A percentile compares a stretch with the other conserved stretches of the same genome.
These are phyloP conservation scores for Pyronema omphalodes DNA, from an alignment of 495 filamentous ascomycete species.

Conservation along the genomic window DNA sequence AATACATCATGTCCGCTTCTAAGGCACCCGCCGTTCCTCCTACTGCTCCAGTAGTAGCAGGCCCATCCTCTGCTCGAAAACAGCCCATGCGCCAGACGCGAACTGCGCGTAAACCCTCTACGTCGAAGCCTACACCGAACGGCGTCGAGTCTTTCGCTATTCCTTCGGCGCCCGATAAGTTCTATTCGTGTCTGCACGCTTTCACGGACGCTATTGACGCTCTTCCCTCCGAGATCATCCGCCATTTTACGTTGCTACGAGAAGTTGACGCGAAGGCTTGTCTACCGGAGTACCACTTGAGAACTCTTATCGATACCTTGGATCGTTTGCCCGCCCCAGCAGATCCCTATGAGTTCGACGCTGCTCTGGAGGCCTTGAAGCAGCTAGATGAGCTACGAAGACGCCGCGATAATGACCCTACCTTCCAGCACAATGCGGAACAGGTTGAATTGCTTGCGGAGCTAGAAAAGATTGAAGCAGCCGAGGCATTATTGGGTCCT, in stretches of 20 bases:
- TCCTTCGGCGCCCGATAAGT: constrained; percentile 26
- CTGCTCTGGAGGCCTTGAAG: constrained; percentile 20
- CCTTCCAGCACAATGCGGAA: constrained; percentile 2
- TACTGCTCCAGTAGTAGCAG: constrained; percentile 26
- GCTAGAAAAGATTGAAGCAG: constrained; percentile 13
- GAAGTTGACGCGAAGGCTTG: constrained; percentile 94
- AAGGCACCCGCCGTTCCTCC: constrained; percentile 10
- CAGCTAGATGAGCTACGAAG: constrained; percentile 20
- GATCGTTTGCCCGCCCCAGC: constrained; percentile 38
- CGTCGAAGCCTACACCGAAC: constrained; percentile 27
- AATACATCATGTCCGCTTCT: constrained; percentile 6
- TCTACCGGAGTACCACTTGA: constrained; percentile 50
- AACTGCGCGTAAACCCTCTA: constrained; percentile 32
- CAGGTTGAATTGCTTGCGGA: constrained; percentile 12
- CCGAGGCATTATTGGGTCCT: constrained; percentile 1
- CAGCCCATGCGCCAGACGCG: constrained; percentile 43
- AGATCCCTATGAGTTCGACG: constrained; percentile 19
- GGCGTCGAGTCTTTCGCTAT: constrained; percentile 31
- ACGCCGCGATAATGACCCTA: constrained; percentile 14
- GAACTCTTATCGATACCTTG: constrained; percentile 47
- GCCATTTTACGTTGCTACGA: constrained; percentile 84
- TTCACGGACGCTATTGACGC: constrained; percentile 88
- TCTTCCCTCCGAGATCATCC: constrained; percentile 80
- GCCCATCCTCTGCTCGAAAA: constrained; percentile 33
- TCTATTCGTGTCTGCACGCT: constrained; percentile 85